Percentiles rank a stretch among this genome's conserved stretches.
Conservation (phyloP, 2,329 filamentous ascomycete species). For the Emydomyces testavorans region DNA sequence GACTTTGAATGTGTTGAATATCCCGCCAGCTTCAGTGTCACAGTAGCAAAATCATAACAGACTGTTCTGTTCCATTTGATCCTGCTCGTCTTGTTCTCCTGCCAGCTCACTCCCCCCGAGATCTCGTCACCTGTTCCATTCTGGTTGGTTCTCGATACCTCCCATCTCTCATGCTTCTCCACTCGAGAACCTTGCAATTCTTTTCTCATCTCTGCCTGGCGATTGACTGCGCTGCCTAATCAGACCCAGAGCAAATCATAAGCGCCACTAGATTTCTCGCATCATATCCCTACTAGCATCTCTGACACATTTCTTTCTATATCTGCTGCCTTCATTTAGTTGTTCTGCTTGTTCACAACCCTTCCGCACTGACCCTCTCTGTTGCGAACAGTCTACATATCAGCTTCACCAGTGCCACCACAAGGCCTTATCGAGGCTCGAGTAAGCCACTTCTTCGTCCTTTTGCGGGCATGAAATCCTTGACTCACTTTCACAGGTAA, state of each 20-base stretch:
- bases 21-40: too few relatives aligned
- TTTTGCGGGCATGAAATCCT: background rate
- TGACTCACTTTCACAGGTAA: background rate
- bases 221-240: constrained; percentile 3
- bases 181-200: background rate
- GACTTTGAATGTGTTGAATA: too few relatives aligned
- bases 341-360: background rate
- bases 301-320: too few relatives aligned
- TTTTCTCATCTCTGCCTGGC: background rate
- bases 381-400: too few relatives aligned
- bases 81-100: background rate
- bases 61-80: too few relatives aligned
- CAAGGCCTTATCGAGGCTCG: background rate
- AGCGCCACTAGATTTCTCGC: background rate
- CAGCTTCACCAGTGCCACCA: background rate
- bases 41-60: too few relatives aligned
- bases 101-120: background rate
- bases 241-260: background rate
- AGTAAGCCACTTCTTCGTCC: background rate
- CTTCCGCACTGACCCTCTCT: too few relatives aligned
- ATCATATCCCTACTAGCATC: background rate
- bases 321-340: background rate
- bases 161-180: background rate
- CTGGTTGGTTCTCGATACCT: background rate
- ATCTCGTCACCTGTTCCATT: background rate